Percentiles rank a stretch among this genome's conserved stretches.
Evolutionary conservation across 2,329 filamentous ascomycete species (phyloP).

Genomic region (Aspergillus fumigatiaffinis): DNA sequence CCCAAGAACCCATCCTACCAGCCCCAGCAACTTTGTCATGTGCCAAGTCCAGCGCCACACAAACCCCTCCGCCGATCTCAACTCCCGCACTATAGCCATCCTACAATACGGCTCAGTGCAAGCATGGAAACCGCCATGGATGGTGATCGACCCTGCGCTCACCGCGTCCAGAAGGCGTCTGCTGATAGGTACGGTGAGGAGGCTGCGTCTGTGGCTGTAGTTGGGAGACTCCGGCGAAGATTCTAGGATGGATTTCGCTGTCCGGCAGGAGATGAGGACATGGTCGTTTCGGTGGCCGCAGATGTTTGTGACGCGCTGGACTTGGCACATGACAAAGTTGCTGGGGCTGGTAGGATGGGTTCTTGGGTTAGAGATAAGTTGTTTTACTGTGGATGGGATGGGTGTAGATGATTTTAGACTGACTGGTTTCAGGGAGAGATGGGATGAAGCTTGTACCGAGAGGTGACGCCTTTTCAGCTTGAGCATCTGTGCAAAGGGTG

Average conservation of each 20-base stretch:
- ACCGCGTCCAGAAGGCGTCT: neutral
- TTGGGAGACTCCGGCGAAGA: neutral
- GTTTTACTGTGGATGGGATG: neutral
- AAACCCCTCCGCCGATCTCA: constrained; percentile 10
- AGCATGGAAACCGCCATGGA: constrained; percentile 10
- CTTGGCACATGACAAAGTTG: constrained; percentile 14
- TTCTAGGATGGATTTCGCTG: constrained; percentile 7
- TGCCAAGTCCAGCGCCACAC: too few species aligned
- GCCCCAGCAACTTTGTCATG: too few species aligned
- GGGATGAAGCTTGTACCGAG: neutral
- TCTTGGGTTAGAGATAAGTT: neutral
- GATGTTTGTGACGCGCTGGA: constrained; percentile 18
- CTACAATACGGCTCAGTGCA: constrained; percentile 16
- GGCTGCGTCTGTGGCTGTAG: neutral
- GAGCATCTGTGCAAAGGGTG: neutral
- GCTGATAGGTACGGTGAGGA: neutral
- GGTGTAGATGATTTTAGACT: neutral
- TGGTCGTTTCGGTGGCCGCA: constrained; percentile 23
- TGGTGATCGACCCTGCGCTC: neutral
- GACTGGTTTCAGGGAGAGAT: neutral
- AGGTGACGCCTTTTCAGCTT: neutral
- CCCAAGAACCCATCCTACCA: too few species aligned
- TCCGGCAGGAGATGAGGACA: constrained; percentile 14
- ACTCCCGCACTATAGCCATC: neutral
- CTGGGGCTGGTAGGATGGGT: neutral